Evolutionary conservation across 2,329 filamentous ascomycete genomes (phyloP).

Genomic region (Aquanectria penicillioides): DNA sequence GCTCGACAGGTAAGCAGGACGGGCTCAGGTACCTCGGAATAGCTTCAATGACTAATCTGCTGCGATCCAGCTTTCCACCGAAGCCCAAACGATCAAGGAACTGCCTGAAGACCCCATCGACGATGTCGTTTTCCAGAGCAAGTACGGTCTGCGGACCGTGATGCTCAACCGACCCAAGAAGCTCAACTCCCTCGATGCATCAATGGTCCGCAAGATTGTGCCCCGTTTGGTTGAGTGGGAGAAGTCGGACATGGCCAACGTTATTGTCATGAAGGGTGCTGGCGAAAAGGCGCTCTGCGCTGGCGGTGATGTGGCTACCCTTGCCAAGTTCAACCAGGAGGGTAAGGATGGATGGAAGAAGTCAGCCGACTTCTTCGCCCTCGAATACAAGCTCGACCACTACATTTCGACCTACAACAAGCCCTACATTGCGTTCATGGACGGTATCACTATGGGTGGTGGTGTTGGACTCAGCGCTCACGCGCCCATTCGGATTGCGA

Average conservation of each 20-base stretch:
- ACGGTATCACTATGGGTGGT: conserved; percentile 98
- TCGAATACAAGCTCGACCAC: conserved; percentile 97
- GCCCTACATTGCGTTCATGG: conserved; percentile 95
- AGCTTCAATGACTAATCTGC: conserved; percentile 10
- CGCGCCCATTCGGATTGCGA: conserved; percentile 95
- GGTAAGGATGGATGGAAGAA: conserved; percentile 75
- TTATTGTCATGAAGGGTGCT: conserved; percentile 90
- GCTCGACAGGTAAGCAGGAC: conserved; percentile 42
- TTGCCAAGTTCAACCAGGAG: conserved; percentile 78
- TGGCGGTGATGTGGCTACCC: conserved; percentile 86
- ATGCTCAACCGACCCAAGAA: conserved; percentile 94
- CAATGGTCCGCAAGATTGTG: conserved; percentile 95
- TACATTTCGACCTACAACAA: conserved; percentile 93
- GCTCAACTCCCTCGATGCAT: conserved; percentile 90
- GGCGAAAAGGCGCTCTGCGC: conserved; percentile 90
- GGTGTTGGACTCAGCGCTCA: conserved; percentile 95
- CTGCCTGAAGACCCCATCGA: conserved; percentile 78
- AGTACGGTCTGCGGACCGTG: conserved; percentile 90
- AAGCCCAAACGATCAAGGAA: conserved; percentile 59
- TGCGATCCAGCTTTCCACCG: conserved; percentile 46
- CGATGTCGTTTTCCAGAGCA: conserved; percentile 91
- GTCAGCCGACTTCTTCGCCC: conserved; percentile 87
- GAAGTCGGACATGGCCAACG: conserved; percentile 92
- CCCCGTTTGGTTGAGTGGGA: conserved; percentile 92
- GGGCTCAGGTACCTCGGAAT: not conserved